Evolutionary conservation across 768 basidiomycete genomes (phyloP), one percentile per base, ranked within the genome.

Genomic region (Mycena rebaudengoi): DNA sequence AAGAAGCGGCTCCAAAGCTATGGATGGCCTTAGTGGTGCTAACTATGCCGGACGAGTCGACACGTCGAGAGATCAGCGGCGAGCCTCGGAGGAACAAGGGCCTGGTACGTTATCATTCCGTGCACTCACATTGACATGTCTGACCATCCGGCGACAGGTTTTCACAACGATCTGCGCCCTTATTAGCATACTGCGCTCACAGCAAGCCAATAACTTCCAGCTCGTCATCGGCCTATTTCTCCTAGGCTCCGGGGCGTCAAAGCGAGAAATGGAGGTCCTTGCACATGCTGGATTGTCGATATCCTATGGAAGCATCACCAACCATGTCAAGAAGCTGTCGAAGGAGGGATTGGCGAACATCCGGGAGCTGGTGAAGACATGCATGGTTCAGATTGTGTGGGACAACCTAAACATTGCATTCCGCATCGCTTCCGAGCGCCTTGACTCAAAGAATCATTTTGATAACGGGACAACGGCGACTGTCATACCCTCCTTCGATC

Each of bases 381-480:
- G 43, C 8, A 55, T 70, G 57, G 21, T 25, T 18, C 57, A 59
- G 18, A 33, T 74, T 18, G 64, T 73, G 13, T 76, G 74, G 74
- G 75, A 76, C 48, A 76, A 76, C 53, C 25, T 75, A 20, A 75
- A 75, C 61, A 74, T 76, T 26, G 68, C 72, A 2, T 73, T 73
- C 45, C 59, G 55, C 7, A 70, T 76, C 23, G 61, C 48, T 7
- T 62, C 71, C 37, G 69, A 75, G 39, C 65, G 74, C 1, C 43
- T 58, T 3, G 56, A 71, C 26, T 61, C 68, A 2, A 72, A 73
- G 45, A 70, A 72, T 49, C 69, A 72, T 26, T 76, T 75, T 41
- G 68, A 74, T 40, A 76, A 72, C 51, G 75, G 75, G 1, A 76
- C 74, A 1, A 74, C 75, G 0, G 69, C 72, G 0, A 74, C 73